Evolutionary conservation across 1,139 yeast species (phyloP), one percentile per base, ranked within the genome.

Genomic region (Meyerozyma guilliermondii): DNA sequence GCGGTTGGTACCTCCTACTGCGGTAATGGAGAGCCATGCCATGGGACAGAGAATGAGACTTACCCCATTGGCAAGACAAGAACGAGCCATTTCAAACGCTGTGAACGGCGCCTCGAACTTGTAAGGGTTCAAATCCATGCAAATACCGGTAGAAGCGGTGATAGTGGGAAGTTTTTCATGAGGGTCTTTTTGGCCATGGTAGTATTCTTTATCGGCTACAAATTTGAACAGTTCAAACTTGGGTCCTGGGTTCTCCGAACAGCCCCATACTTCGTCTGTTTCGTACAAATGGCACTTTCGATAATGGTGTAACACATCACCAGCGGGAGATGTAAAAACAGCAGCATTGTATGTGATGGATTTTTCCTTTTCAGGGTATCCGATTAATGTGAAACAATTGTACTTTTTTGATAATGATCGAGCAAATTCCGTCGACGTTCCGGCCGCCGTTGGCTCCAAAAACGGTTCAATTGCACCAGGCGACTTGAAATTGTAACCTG

Each of bases 91-190:
- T 58, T 91, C 97, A 58, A 76, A 88, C 29, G 69, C 72, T 35
- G 75, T 71, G 62, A 87, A 88, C 1, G 95, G 89, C 1, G 95
- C 89, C 50, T 77, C 71, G 58, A 89, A 91, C 56, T 85, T 75
- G 59, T 87, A 85, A 0, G 97, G 96, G 58, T 87, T 89, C 49
- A 91, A 63, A 60, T 89, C 98, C 98, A 89, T 91, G 59, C 97
- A 91, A n/a, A 91, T 88, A 0, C 96, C 97, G 44, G 89, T 71
- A 37, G 81, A 76, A 0, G 84, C 65, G 10, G 60, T 61, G 33
- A 76, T 45, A 3, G 14, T 16, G 10, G 33, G 33, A 2, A 9
- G 17, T 3, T 2, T 3, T 9, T 29, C 33, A 13, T 13, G 14
- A 10, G 5, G n/a, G 18, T 2, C 18, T 38, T 35, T 17, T 35